These are phyloP conservation scores for Pulicaria dysenterica DNA, from an alignment of 129 eudicot species.

Conservation along the genomic window DNA sequence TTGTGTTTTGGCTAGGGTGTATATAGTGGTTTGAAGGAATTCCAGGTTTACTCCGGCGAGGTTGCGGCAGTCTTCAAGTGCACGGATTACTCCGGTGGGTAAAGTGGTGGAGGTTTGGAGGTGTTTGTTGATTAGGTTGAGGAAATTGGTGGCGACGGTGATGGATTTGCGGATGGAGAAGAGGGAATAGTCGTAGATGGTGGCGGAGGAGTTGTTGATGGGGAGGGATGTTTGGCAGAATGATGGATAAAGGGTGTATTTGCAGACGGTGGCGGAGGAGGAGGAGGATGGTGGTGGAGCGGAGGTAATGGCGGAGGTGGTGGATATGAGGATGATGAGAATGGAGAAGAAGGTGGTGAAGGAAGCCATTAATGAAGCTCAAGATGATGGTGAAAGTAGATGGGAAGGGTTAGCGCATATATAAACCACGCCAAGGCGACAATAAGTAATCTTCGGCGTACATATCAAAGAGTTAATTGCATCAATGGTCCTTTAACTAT, in stretches of 20 bases:
- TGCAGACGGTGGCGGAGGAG: constrained; percentile 36
- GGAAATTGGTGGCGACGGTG: constrained; percentile 33
- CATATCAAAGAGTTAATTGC: no score
- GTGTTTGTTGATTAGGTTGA: constrained; percentile 27
- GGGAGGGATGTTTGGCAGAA: constrained; percentile 46
- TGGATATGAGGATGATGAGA: constrained; percentile 19
- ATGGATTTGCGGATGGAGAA: constrained; percentile 46
- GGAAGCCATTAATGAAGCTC: constrained; percentile 38
- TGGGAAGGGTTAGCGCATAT: constrained; percentile 20
- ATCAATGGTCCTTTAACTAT: no score
- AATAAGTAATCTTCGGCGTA: no score
- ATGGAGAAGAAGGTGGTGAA: constrained; percentile 24
- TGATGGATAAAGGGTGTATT: constrained; percentile 46
- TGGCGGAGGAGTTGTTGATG: constrained; percentile 28
- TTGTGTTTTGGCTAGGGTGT: constrained; percentile 28
- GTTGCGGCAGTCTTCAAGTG: constrained; percentile 57
- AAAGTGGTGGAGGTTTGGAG: constrained; percentile 13
- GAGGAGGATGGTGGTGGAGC: constrained; percentile 15
- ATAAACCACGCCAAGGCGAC: background rate
- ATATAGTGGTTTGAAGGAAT: constrained; percentile 28
- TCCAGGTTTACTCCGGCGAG: constrained; percentile 39
- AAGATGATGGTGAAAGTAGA: constrained; percentile 16
- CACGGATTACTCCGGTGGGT: constrained; percentile 29
- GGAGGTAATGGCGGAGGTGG: background rate
- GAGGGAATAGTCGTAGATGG: constrained; percentile 43